Base-by-base conservation (phyloP, 2,329 filamentous ascomycete species). In the Emmonsia crescens region DNA sequence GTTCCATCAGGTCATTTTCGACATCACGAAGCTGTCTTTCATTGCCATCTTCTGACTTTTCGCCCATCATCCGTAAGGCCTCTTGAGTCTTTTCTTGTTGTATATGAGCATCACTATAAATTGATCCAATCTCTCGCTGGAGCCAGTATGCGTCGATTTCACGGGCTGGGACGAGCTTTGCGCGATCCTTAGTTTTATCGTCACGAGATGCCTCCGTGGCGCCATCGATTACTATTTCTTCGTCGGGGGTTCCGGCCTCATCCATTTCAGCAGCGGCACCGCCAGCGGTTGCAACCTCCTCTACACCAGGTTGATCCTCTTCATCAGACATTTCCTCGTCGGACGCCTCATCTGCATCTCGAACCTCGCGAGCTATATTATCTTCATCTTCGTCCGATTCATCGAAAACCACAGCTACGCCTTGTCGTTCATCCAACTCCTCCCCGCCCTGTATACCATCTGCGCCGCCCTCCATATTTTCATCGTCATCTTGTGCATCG, bases 121-220 rank as follows among this genome's bases (percentile, higher is more conserved):
- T 80, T 48, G 84, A 81, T 61, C 93, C 93, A 60, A 99, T 91
- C 71, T 96, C 89, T 66, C 94, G 84, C 75, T 97, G 94, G 63
- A 99, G 76, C 94, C 94, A 99, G 77, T 93, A 99, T 10, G 93
- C 93, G 74, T 99, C 94, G 65, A 99, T 96, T 62, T 96, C 91
- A 66, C 93, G 86, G 57, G 90, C 90, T 21, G 89, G 81, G 61
- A 99, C 84, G 31, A 83, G 79, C 57, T 85, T 83, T 54, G 82
- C 70, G 57, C 75, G 74, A 48, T 70, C 76, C 69, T 79, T 79
- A 59, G 75, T 75, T 66, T 77, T 76, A 67, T 71, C 69, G 73
- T 70, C 79, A 42, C 77, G 76, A 61, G 76, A 76, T 19, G 49
- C 33, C 21, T 60, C 46, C 38, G 82, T 73, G 9, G 81, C 85